These are phyloP conservation scores for Quercus lobata DNA, from an alignment of 331 rosid genomes.

Conservation along the genomic window DNA sequence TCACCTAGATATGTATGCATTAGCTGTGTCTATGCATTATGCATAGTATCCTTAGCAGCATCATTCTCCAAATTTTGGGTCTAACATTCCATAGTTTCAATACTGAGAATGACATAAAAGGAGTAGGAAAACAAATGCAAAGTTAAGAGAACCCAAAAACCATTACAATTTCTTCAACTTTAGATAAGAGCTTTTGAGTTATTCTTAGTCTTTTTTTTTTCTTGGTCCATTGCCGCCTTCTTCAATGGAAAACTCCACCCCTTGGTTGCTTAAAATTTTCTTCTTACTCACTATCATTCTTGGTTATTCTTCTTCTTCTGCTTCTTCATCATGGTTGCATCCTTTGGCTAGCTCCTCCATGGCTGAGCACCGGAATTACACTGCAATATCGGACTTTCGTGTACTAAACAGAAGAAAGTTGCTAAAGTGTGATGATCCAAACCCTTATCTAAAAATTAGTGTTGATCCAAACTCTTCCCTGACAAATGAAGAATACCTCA, in stretches of 20 bases:
- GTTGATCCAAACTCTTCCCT: constrained; percentile 28
- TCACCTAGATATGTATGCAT: no score
- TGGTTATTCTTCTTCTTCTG: constrained; percentile 12
- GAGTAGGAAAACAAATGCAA: not conserved
- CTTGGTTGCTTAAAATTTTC: constrained; percentile 13
- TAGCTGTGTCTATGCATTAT: no score
- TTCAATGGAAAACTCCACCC: constrained; percentile 10
- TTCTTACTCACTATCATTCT: constrained; percentile 14
- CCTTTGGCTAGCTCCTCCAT: constrained; percentile 28
- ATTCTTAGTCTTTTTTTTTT: not conserved
- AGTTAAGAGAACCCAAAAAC: not conserved
- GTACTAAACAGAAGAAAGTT: constrained; percentile 46
- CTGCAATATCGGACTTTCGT: constrained; percentile 65
- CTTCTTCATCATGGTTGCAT: constrained; percentile 28
- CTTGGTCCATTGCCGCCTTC: not conserved
- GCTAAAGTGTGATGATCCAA: constrained; percentile 25
- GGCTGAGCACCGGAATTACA: constrained; percentile 41
- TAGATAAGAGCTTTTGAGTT: not conserved
- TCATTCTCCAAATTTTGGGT: no score
- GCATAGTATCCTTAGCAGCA: no score
- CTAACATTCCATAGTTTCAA: no score
- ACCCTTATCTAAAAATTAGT: constrained; percentile 27
- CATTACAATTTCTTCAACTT: not conserved
- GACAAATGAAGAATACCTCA: constrained; percentile 46
- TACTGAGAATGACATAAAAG: no score